phyloP scores from a whole-genome alignment of 805 yeast species.

The Saccharomyces eubayanus region DNA sequence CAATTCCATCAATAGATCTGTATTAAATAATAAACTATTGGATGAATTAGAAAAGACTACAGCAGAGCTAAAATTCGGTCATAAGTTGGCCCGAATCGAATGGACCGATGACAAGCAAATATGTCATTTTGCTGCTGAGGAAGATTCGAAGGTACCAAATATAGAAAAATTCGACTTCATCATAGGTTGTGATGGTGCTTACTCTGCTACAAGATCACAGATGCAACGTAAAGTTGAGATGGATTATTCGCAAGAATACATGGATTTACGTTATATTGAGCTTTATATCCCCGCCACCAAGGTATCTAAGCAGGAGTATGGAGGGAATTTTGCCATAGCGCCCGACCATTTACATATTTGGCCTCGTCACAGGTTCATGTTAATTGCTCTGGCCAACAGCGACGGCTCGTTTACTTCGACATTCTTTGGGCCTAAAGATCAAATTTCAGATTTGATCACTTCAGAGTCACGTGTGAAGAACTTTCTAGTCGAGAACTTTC shows the following conservation, averaged over 20 bases:
- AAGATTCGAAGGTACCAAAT: conserved; percentile 10
- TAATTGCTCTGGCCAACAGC: conserved; percentile 77
- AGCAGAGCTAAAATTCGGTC: conserved; percentile 39
- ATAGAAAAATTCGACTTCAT: conserved; percentile 43
- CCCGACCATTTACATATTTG: conserved; percentile 84
- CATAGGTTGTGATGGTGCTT: conserved; percentile 83
- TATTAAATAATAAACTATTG: conserved; percentile 55
- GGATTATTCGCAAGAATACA: conserved; percentile 67
- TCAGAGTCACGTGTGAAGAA: conserved; percentile 37
- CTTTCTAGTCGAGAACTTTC: conserved; percentile 57
- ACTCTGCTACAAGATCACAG: conserved; percentile 61
- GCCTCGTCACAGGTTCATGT: conserved; percentile 83
- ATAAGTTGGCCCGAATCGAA: conserved; percentile 44
- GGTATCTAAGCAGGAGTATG: conserved; percentile 18
- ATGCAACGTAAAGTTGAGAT: conserved; percentile 59
- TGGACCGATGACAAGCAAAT: conserved; percentile 21
- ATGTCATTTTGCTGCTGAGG: conserved; percentile 17
- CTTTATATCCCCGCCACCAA: conserved; percentile 58
- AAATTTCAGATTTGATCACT: conserved; percentile 44
- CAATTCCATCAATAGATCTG: conserved; percentile 74
- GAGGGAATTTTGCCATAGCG: conserved; percentile 43
- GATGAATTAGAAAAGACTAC: conserved; percentile 48
- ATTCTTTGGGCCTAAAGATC: conserved; percentile 70
- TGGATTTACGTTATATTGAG: conserved; percentile 79
- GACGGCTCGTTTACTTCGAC: conserved; percentile 89